Conservation (phyloP, 2,329 filamentous ascomycete genomes). For the Botryotinia narcissicola region DNA sequence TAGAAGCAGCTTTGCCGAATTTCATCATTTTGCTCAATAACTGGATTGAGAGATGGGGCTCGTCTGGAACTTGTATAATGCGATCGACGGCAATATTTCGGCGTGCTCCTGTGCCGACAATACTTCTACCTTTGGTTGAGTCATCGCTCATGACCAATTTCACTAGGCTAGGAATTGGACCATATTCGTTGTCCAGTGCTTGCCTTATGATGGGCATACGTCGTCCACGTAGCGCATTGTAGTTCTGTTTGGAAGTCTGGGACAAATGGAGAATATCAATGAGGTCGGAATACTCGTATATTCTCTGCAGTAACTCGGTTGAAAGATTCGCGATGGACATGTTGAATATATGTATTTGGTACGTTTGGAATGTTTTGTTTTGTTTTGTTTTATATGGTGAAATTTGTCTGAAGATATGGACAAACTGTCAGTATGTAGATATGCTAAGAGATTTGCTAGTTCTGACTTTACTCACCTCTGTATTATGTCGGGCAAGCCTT, state of each 20-base stretch:
- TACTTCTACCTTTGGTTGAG: conserved; percentile 30
- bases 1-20: conserved; percentile 35
- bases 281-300: conserved; percentile 34
- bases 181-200: conserved; percentile 34
- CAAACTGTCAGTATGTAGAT: conserved; percentile 21
- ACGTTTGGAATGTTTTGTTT: neutral
- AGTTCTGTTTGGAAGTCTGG: conserved; percentile 33
- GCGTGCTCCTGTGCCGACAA: conserved; percentile 35
- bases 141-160: conserved; percentile 35
- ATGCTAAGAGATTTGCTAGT: neutral
- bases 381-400: conserved; percentile 9
- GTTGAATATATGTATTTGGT: conserved; percentile 15
- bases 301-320: conserved; percentile 37
- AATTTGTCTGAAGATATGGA: neutral
- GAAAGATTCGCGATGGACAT: conserved; percentile 36
- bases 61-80: conserved; percentile 27
- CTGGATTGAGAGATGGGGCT: conserved; percentile 32
- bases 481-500: neutral
- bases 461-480: neutral
- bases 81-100: conserved; percentile 32
- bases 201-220: conserved; percentile 31
- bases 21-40: conserved; percentile 36
- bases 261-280: conserved; percentile 35
- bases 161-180: conserved; percentile 33
- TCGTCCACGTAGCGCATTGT: conserved; percentile 33